phyloP scores from a whole-genome alignment of 805 yeast species.

The Candida maris region DNA sequence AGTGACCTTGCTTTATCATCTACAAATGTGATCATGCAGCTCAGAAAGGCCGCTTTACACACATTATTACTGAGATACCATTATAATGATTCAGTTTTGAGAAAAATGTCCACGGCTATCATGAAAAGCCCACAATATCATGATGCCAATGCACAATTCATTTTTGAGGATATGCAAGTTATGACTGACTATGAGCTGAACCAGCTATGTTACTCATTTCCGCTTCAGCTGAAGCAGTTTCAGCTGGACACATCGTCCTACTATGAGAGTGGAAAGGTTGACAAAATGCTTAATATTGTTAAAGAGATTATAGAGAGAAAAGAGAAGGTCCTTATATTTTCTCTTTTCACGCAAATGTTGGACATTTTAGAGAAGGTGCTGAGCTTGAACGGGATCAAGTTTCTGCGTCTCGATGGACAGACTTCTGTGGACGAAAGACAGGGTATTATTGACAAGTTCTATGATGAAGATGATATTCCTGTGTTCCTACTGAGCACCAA shows the following conservation, averaged over 20 bases:
- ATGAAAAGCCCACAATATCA: constrained; percentile 75
- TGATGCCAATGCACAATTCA: constrained; percentile 72
- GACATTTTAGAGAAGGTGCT: constrained; percentile 82
- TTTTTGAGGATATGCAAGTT: constrained; percentile 89
- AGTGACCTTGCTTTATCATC: constrained; percentile 32
- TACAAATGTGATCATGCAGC: constrained; percentile 76
- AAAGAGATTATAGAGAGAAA: constrained; percentile 50
- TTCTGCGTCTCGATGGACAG: constrained; percentile 86
- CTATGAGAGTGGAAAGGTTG: constrained; percentile 72
- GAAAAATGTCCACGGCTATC: constrained; percentile 70
- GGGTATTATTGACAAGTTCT: constrained; percentile 82
- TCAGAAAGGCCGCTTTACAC: constrained; percentile 90
- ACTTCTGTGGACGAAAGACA: constrained; percentile 94
- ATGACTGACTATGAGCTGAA: constrained; percentile 92
- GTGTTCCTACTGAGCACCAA: constrained; percentile 87
- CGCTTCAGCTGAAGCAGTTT: constrained; percentile 54
- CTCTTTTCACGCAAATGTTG: constrained; percentile 87
- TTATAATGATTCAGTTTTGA: constrained; percentile 54
- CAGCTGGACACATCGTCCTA: constrained; percentile 49
- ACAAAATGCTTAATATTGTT: constrained; percentile 53
- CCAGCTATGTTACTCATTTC: constrained; percentile 67
- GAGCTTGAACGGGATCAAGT: constrained; percentile 59
- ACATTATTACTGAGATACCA: constrained; percentile 75
- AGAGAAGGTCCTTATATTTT: constrained; percentile 75
- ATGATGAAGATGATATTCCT: constrained; percentile 77